Evolutionary conservation across 2,329 filamentous ascomycete species (phyloP).

Genomic region (Xylariaceae sp.): DNA sequence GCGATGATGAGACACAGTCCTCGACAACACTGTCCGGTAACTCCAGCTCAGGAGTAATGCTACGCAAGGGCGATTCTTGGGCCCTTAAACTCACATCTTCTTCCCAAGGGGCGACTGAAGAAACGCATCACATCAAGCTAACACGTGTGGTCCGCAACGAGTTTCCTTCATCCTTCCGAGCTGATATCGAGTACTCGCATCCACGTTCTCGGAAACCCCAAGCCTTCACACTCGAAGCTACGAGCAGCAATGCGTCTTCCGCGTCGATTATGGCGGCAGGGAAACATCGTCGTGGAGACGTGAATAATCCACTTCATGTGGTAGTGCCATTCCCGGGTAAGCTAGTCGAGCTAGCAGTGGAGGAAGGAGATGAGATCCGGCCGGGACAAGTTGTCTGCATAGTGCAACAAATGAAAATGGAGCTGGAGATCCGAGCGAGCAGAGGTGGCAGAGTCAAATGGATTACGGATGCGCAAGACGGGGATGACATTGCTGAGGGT

Average conservation of each 20-base stretch:
- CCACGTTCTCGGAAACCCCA: conserved; percentile 1
- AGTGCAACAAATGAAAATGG: conserved; percentile 30
- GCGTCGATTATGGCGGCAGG: conserved; percentile 21
- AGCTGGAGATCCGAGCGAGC: conserved; percentile 24
- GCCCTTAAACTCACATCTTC: conserved; percentile 13
- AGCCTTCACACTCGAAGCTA: conserved; percentile 15
- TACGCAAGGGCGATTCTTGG: conserved; percentile 28
- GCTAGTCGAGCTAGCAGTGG: conserved; percentile 24
- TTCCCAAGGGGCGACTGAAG: background rate
- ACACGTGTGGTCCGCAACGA: conserved; percentile 24
- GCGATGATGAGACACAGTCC: background rate
- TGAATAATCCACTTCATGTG: conserved; percentile 21
- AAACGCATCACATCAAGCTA: conserved; percentile 25
- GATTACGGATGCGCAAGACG: conserved; percentile 26
- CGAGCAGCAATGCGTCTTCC: conserved; percentile 19
- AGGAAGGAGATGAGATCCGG: conserved; percentile 23
- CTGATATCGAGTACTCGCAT: conserved; percentile 23
- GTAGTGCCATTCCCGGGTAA: conserved; percentile 25
- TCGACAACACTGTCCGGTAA: background rate
- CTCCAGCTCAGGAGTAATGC: conserved; percentile 7
- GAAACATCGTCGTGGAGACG: conserved; percentile 23
- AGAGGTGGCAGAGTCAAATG: conserved; percentile 24
- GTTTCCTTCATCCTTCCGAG: conserved; percentile 23
- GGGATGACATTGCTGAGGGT: conserved; percentile 25
- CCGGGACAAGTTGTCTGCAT: conserved; percentile 25